These are phyloP conservation scores for Fusarium sp. DNA, from an alignment of 2,329 filamentous ascomycete species.

Conservation along the genomic window DNA sequence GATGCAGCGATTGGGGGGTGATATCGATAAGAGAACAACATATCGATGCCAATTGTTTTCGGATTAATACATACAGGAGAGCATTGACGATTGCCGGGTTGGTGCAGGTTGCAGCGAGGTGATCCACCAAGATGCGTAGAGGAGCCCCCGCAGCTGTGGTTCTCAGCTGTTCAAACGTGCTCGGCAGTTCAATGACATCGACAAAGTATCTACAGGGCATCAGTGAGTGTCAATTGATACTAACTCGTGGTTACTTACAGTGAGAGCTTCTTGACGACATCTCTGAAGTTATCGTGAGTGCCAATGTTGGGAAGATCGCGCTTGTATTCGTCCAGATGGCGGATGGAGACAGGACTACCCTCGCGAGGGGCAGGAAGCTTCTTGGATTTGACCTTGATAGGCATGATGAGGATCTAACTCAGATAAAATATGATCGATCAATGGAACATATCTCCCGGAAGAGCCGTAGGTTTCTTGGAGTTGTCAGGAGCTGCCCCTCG, in stretches of 20 bases:
- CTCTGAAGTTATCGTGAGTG: constrained; percentile 68
- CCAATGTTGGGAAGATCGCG: constrained; percentile 64
- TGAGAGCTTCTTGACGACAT: constrained; percentile 73
- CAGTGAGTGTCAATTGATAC: background rate
- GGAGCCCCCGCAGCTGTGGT: constrained; percentile 70
- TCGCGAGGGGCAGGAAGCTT: constrained; percentile 47
- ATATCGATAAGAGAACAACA: background rate
- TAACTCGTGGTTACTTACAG: constrained; percentile 52
- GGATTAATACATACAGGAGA: constrained; percentile 66
- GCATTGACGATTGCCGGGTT: constrained; percentile 78
- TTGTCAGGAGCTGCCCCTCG: background rate
- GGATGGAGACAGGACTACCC: constrained; percentile 48
- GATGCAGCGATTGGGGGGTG: background rate
- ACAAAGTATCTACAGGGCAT: constrained; percentile 64
- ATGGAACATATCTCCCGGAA: background rate
- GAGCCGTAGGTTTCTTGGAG: background rate
- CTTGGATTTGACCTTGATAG: constrained; percentile 50
- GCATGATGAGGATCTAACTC: constrained; percentile 41
- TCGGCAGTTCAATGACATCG: constrained; percentile 70
- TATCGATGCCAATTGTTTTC: background rate
- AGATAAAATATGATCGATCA: background rate
- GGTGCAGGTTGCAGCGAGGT: constrained; percentile 69
- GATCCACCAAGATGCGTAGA: constrained; percentile 67
- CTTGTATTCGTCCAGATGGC: constrained; percentile 45
- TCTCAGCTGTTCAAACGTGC: constrained; percentile 77